Conservation (phyloP, 176 grass and related monocot genomes). For the Ensete glaucum region DNA sequence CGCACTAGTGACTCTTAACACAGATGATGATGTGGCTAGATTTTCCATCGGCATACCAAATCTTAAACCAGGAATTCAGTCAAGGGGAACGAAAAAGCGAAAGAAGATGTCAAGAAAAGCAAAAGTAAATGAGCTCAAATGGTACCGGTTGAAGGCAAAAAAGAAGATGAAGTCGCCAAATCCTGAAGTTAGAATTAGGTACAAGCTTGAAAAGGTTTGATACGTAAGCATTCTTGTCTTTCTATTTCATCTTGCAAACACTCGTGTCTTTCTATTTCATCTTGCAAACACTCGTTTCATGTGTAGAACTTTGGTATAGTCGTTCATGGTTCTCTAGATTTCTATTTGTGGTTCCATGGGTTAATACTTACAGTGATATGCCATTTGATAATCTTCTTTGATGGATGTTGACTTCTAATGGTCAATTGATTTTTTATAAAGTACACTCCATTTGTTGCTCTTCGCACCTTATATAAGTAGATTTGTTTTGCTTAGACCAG, state of each 20-base stretch:
- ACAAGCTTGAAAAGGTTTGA: conserved; percentile 48
- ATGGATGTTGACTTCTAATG: neutral
- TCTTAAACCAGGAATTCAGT: neutral
- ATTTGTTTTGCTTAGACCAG: neutral
- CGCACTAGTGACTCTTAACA: conserved; percentile 27
- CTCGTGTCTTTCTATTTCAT: neutral
- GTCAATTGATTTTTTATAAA: neutral
- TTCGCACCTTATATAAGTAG: neutral
- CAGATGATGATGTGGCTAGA: conserved; percentile 33
- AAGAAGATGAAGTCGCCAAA: conserved; percentile 77
- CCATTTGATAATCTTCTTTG: neutral
- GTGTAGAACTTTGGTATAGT: neutral
- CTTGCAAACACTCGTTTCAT: neutral
- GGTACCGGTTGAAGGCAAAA: conserved; percentile 70
- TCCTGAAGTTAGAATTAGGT: conserved; percentile 72
- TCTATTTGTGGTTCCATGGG: neutral
- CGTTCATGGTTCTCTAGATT: neutral
- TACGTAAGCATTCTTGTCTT: neutral
- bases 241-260: neutral
- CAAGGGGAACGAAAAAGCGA: conserved; percentile 3
- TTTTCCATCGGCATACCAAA: conserved; percentile 22
- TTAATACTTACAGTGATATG: neutral
- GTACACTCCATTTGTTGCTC: neutral
- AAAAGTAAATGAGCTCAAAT: conserved; percentile 69
- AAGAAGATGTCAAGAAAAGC: conserved; percentile 64